A percentile compares a stretch with the other conserved stretches of the same genome.
Conservation (phyloP, 352 stramenopile species). For the Plasmopara viticola region DNA sequence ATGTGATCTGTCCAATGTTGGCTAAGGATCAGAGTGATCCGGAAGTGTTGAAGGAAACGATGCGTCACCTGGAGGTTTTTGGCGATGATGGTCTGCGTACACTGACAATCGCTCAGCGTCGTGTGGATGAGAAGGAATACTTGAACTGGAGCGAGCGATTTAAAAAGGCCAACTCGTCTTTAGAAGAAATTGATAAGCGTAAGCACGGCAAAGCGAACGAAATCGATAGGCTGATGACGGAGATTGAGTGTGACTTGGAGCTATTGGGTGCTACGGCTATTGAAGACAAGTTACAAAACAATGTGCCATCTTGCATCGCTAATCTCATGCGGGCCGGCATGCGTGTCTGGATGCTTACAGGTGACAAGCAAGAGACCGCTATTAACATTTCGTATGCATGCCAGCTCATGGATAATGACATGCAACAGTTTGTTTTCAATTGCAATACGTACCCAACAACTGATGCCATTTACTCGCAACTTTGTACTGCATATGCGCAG, state of each 20-base stretch:
- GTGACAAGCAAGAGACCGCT: conserved; percentile 91
- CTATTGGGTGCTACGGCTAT: conserved; percentile 88
- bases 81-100: conserved; percentile 80
- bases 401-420: conserved; percentile 84
- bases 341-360: conserved; percentile 91
- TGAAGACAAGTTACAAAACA: conserved; percentile 91
- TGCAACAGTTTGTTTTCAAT: conserved; percentile 70
- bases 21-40: conserved; percentile 49
- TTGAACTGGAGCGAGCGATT: conserved; percentile 55
- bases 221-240: conserved; percentile 65
- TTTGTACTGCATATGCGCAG: conserved; percentile 30
- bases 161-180: conserved; percentile 50
- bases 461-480: conserved; percentile 32
- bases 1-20: conserved; percentile 84
- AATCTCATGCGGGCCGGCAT: conserved; percentile 84
- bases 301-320: conserved; percentile 83
- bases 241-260: conserved; percentile 78
- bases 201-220: conserved; percentile 58
- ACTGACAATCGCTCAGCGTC: conserved; percentile 64
- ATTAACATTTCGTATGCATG: conserved; percentile 93
- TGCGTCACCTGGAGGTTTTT: conserved; percentile 70
- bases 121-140: conserved; percentile 55
- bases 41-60: conserved; percentile 51
- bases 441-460: conserved; percentile 51
- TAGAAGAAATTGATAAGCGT: conserved; percentile 79